Conservation (phyloP, 1,139 yeast genomes). For the Candida dubliniensis region DNA sequence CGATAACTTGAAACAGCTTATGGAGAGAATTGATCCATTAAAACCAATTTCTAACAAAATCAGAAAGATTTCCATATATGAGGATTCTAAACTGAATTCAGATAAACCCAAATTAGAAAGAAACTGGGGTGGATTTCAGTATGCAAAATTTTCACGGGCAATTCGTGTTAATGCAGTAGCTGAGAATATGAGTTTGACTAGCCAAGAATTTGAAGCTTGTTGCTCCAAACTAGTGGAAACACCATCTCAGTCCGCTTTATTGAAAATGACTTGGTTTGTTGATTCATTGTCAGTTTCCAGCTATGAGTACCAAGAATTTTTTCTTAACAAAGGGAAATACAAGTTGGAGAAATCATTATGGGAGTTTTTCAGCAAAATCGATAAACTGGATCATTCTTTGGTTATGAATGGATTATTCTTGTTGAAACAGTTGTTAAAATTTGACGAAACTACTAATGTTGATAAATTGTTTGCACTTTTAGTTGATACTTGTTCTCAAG, state of each 20-base stretch:
- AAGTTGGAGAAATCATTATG: constrained; percentile 26
- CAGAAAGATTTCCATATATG: constrained; percentile 39
- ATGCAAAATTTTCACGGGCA: constrained; percentile 1
- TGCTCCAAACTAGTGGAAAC: constrained; percentile 10
- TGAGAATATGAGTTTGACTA: neutral
- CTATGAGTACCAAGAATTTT: constrained; percentile 28
- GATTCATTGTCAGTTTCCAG: constrained; percentile 15
- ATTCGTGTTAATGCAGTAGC: neutral
- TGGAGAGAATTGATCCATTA: constrained; percentile 46
- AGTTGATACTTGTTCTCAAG: constrained; percentile 6
- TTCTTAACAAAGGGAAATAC: constrained; percentile 23
- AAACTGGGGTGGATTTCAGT: constrained; percentile 28
- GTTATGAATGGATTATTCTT: constrained; percentile 12
- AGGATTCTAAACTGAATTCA: constrained; percentile 28
- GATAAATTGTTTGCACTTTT: constrained; percentile 9
- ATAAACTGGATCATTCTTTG: constrained; percentile 2
- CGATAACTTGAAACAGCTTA: constrained; percentile 32
- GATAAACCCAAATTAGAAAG: constrained; percentile 25
- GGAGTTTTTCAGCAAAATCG: constrained; percentile 11
- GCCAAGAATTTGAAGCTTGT: constrained; percentile 11
- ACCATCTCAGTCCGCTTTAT: constrained; percentile 6
- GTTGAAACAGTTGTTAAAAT: constrained; percentile 10
- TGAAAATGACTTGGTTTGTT: constrained; percentile 6
- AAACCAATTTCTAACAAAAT: constrained; percentile 33
- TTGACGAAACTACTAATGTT: constrained; percentile 10